Base-by-base conservation (phyloP, 2,329 filamentous ascomycete species). In the Pyrenophora graminea region DNA sequence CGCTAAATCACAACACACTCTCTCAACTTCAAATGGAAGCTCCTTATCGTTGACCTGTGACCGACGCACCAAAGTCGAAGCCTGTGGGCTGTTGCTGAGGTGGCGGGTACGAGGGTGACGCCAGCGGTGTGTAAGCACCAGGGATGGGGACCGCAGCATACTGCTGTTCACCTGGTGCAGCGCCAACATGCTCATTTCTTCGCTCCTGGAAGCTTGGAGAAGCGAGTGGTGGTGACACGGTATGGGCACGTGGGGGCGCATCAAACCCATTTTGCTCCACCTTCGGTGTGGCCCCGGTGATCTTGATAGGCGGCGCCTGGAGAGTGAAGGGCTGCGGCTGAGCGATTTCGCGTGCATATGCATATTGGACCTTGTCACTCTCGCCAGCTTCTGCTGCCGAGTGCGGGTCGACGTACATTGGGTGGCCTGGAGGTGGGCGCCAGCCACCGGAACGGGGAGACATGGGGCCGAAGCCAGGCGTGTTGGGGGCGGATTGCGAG, bases 61-160 rank as follows among this genome's bases (percentile, higher is more conserved):
- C 68, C 18, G 53, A 51, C n/a, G 67, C 62, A 6, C 73, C 73
- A 50, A 75, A 75, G 55, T 75, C 72, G 40, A 75, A 75, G 27
- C 71, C 70, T 47, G 60, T 47, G 17, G 56, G 39, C 43, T 65
- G 62, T 21, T 60, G 62, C 18, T 59, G 60, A 34, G 58, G 62
- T 30, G 72, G 69, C 38, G 72, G 72, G 60, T 77, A 76, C 21
- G 66, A 69, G 18, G 77, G 77, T 45, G 72, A 77, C 48, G 70
- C 65, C 39, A 79, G 68, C 6, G 79, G 76, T 48, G 74, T 77
- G 69, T 97, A 97, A 0, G 91, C 89, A 5, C 89, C 89, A 0
- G 93, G 93, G 53, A 97, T 96, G 0, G 92, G 90, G 27, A 97
- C 93, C 18, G 87, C 79, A 10, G 87, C 92, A 73, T 96, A 97